Conservation (phyloP, 2,329 filamentous ascomycete species). For the Parastagonospora avenae region DNA sequence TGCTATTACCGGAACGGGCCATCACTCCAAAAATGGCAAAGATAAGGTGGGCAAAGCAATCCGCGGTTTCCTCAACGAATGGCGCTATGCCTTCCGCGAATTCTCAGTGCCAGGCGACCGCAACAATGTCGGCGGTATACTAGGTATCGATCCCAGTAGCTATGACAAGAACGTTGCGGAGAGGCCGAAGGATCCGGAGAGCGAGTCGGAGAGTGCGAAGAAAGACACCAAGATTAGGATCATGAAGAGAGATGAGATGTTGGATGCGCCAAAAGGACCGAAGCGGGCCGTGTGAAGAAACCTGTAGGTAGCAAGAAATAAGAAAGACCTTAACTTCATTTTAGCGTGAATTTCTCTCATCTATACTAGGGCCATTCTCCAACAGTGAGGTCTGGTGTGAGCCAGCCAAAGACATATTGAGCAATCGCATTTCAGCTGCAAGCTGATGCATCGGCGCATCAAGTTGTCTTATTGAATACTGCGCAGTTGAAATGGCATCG, state of each 20-base stretch:
- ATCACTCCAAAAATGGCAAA: constrained; percentile 98
- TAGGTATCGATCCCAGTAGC: constrained; percentile 67
- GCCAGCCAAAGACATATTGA: too few species aligned
- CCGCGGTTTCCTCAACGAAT: constrained; percentile 88
- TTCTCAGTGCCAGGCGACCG: constrained; percentile 96
- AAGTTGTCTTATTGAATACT: too few species aligned
- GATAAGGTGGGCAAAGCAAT: constrained; percentile 97
- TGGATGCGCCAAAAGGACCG: constrained; percentile 45
- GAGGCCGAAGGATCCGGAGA: constrained; percentile 42
- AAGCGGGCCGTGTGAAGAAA: constrained; percentile 32
- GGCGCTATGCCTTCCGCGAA: constrained; percentile 93
- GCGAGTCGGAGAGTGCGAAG: constrained; percentile 29
- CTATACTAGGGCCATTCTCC: too few species aligned
- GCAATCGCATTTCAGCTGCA: too few species aligned
- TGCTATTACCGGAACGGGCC: constrained; percentile 93
- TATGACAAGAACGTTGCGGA: constrained; percentile 56
- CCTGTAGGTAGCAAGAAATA: constrained; percentile 36
- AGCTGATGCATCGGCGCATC: too few species aligned
- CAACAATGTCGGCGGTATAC: constrained; percentile 73
- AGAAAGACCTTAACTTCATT: constrained; percentile 27
- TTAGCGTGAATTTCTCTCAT: background rate
- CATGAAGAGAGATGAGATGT: constrained; percentile 45
- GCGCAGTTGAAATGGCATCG: background rate
- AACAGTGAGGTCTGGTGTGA: too few species aligned
- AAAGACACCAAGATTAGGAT: constrained; percentile 45